phyloP scores from a whole-genome alignment of 345 rosid species.

The Diplotaxis tenuifolia region DNA sequence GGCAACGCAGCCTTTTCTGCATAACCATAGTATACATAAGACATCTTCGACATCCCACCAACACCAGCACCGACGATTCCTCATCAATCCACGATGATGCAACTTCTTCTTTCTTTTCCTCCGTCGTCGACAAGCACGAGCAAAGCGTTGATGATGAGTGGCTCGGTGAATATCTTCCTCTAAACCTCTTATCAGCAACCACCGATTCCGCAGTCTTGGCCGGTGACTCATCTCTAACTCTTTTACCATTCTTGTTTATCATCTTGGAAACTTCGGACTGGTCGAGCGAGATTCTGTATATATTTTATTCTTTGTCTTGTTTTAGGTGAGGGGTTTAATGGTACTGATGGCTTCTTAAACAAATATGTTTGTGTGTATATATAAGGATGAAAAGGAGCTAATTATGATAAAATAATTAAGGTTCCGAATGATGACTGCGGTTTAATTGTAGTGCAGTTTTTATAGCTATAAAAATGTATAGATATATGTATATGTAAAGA shows the following conservation, averaged over 20 bases:
- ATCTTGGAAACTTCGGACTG: conserved; percentile 14
- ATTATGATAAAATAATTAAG: background rate
- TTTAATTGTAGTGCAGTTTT: too few relatives aligned
- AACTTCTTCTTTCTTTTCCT: conserved; percentile 28
- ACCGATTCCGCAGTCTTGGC: background rate
- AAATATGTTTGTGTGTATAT: conserved; percentile 1
- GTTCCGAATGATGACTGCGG: too few relatives aligned
- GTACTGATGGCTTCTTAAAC: conserved; percentile 8
- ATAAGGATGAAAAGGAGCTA: conserved; percentile 9
- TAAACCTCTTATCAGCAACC: conserved; percentile 5
- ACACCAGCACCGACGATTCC: conserved; percentile 9
- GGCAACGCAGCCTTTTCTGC: conserved; percentile 16
- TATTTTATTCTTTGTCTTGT: background rate
- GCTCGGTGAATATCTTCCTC: conserved; percentile 14
- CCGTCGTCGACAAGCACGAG: conserved; percentile 28
- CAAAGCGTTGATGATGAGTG: conserved; percentile 7
- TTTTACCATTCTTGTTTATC: conserved; percentile 26
- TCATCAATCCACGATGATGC: conserved; percentile 31
- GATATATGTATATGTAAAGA: too few relatives aligned
- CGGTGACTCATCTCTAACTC: conserved; percentile 3
- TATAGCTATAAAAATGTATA: too few relatives aligned
- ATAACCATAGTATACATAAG: conserved; percentile 16
- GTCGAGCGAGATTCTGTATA: background rate
- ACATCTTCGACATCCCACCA: conserved; percentile 28
- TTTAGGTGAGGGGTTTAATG: conserved; percentile 17